Evolutionary conservation across 805 yeast species (phyloP).

Genomic region (Zygosaccharomyces kombuchaensis): DNA sequence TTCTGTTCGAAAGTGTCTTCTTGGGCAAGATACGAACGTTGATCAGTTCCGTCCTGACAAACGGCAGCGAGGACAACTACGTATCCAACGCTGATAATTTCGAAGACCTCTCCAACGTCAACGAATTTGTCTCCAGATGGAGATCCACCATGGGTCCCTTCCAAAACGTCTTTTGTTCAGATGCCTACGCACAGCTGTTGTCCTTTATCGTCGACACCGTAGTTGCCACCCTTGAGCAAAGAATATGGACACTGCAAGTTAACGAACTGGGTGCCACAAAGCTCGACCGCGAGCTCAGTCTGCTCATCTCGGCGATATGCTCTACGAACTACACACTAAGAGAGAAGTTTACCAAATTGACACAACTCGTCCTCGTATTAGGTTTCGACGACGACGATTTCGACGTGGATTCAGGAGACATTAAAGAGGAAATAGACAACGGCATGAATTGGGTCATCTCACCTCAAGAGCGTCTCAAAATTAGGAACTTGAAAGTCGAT

Average conservation of each 20-base stretch:
- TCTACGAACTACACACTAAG: conserved; percentile 68
- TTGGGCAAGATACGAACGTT: conserved; percentile 40
- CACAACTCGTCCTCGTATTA: conserved; percentile 76
- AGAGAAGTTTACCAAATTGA: conserved; percentile 72
- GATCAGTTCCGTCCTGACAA: conserved; percentile 40
- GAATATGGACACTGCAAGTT: conserved; percentile 62
- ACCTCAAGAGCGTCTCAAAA: conserved; percentile 65
- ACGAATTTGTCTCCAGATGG: conserved; percentile 64
- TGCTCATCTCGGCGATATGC: conserved; percentile 68
- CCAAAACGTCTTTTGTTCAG: conserved; percentile 49
- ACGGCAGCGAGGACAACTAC: conserved; percentile 24
- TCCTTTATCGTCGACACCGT: conserved; percentile 49
- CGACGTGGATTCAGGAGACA: conserved; percentile 29
- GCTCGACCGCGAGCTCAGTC: conserved; percentile 75
- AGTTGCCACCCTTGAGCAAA: conserved; percentile 57
- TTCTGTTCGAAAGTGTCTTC: conserved; percentile 38
- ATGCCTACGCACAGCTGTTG: conserved; percentile 47
- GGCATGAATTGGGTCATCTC: conserved; percentile 68
- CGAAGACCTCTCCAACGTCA: conserved; percentile 36
- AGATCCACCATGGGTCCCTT: conserved; percentile 60
- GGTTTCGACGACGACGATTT: conserved; percentile 73
- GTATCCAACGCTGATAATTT: conserved; percentile 34
- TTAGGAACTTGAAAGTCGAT: conserved; percentile 52
- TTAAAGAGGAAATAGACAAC: conserved; percentile 40
- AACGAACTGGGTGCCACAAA: conserved; percentile 81